Evolutionary conservation across 257 asterid species (phyloP), one percentile per base, ranked within the genome.

Genomic region (Mentha longifolia): DNA sequence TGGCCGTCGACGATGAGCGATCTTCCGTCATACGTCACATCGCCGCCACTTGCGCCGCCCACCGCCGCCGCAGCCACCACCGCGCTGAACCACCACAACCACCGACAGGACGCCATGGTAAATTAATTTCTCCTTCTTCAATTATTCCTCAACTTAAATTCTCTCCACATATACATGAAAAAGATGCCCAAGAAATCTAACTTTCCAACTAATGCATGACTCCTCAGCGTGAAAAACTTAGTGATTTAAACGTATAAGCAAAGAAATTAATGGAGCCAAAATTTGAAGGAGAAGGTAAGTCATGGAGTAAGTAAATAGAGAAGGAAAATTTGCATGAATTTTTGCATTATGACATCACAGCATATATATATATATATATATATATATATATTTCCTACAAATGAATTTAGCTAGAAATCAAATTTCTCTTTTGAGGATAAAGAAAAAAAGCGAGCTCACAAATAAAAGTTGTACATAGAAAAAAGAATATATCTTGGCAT

Each of bases 1-100:
- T 83, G 80, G 6, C 97, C 97, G 31, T 85, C 83, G 16, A 92
- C 81, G 46, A 92, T 81, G 75, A 92, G 58, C 2, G 97, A 88
- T 73, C 91, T 78, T 52, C 91, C 89, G 39, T 92, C 97, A 14
- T 92, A 88, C 0, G 69, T 88, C 19, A 92, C 96, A 17, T 76
- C 60, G 51, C 76, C 85, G 1, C 87, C 88, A 7, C 75, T 35
- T 15, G 71, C 85, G 0, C 51, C 78, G 6, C 76, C 72, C 8
- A 60, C 12, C 41, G 54, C 78, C 75, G 73, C 70, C 59, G 19
- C 77, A 55, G 14, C 80, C 80, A 37, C 76, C 51, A 30, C 63
- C 16, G 49, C 16, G 9, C 69, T 47, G 20, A 72, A 6, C 82
- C 70, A 62, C 76, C 74, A 72, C 67, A 61, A 4, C 80, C 82